These are phyloP conservation scores for Penicillium lividum DNA, from an alignment of 495 filamentous ascomycete genomes.

Conservation along the genomic window DNA sequence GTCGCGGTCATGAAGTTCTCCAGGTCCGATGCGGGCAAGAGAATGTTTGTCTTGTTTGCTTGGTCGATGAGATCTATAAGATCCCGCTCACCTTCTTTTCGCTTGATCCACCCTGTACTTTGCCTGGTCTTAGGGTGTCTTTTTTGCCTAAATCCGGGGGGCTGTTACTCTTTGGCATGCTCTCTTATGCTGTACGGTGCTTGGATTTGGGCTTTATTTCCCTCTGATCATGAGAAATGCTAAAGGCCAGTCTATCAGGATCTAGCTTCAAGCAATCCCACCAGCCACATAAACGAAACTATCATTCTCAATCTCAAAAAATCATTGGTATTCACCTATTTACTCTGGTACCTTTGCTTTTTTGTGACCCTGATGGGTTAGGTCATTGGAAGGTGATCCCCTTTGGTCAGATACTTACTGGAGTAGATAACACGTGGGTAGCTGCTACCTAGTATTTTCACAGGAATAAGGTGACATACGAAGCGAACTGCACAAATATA, in stretches of 20 bases:
- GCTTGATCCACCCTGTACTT: not conserved
- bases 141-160: not conserved
- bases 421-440: too few relatives aligned
- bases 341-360: too few relatives aligned
- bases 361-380: too few relatives aligned
- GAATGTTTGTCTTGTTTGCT: conserved; percentile 11
- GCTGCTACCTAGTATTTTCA: too few relatives aligned
- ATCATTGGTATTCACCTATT: not conserved
- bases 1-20: conserved; percentile 7
- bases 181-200: not conserved
- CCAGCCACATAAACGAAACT: not conserved
- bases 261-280: not conserved
- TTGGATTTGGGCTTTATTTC: not conserved
- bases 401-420: too few relatives aligned
- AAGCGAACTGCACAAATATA: not conserved
- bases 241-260: not conserved
- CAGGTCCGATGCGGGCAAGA: conserved; percentile 3
- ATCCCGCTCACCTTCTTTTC: conserved; percentile 7
- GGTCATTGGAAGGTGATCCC: too few relatives aligned
- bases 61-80: conserved; percentile 8
- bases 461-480: not conserved
- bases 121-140: not conserved
- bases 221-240: not conserved
- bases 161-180: not conserved
- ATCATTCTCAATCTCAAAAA: not conserved